phyloP scores from a whole-genome alignment of 345 rosid genomes.

The Firmiana major region DNA sequence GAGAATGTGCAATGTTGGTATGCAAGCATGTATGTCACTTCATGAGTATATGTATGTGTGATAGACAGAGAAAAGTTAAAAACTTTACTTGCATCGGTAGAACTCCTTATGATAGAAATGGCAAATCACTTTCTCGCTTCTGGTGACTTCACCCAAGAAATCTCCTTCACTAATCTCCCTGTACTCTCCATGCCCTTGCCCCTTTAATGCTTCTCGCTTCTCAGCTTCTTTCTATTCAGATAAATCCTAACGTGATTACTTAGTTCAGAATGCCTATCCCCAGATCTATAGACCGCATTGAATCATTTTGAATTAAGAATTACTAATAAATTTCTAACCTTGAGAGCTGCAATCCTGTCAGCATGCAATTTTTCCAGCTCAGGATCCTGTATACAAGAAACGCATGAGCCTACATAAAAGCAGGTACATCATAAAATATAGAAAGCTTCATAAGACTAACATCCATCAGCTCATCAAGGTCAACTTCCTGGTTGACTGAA shows the following conservation, averaged over 20 bases:
- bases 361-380: slow-evolving; percentile 90
- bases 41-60: neutral
- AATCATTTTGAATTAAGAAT: neutral
- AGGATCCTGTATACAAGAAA: slow-evolving; percentile 60
- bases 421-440: neutral
- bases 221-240: slow-evolving; percentile 81
- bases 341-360: slow-evolving; percentile 84
- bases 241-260: slow-evolving; percentile 17
- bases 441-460: slow-evolving; percentile 42
- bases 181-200: slow-evolving; percentile 89
- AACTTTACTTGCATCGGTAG: slow-evolving; percentile 9
- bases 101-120: slow-evolving; percentile 9
- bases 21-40: neutral
- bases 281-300: slow-evolving; percentile 7
- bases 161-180: slow-evolving; percentile 87
- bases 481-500: slow-evolving; percentile 63
- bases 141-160: slow-evolving; percentile 94
- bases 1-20: neutral
- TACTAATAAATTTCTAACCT: slow-evolving; percentile 37
- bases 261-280: slow-evolving; percentile 24
- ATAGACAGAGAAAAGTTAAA: neutral
- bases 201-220: slow-evolving; percentile 73
- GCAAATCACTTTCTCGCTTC: slow-evolving; percentile 11
- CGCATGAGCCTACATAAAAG: slow-evolving; percentile 12
- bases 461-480: slow-evolving; percentile 95